Evolutionary conservation across 176 grass and related monocot genomes (phyloP).

Genomic region (Avena sativa): DNA sequence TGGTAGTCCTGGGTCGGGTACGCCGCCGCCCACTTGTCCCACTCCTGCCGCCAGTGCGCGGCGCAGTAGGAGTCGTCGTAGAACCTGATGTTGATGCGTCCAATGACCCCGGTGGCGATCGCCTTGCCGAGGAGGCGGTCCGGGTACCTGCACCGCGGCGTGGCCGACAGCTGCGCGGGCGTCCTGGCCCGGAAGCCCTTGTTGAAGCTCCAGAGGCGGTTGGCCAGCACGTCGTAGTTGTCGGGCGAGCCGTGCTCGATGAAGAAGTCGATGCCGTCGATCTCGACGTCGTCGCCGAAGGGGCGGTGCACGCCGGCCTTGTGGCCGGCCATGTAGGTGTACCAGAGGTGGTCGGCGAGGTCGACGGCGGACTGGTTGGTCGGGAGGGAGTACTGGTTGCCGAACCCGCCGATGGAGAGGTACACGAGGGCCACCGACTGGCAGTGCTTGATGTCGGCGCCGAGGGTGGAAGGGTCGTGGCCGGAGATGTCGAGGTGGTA

Average conservation of each 20-base stretch:
- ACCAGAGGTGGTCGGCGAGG: background rate
- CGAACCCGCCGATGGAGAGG: slow-evolving; percentile 31
- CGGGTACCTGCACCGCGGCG: slow-evolving; percentile 38
- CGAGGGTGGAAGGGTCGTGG: slow-evolving; percentile 13
- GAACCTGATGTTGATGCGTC: slow-evolving; percentile 22
- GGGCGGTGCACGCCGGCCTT: background rate
- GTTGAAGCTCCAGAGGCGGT: background rate
- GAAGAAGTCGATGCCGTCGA: slow-evolving; percentile 34
- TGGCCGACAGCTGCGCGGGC: slow-evolving; percentile 28
- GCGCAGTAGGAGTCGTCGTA: slow-evolving; percentile 27
- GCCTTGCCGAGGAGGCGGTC: background rate
- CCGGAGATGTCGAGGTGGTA: slow-evolving; percentile 31
- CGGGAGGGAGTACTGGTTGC: background rate
- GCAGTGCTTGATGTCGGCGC: slow-evolving; percentile 1
- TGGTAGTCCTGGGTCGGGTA: slow-evolving; percentile 20
- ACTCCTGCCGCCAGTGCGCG: slow-evolving; percentile 1
- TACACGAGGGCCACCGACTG: background rate
- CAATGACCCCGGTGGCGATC: background rate
- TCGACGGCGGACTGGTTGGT: background rate
- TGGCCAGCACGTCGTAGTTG: slow-evolving; percentile 21
- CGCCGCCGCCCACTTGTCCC: slow-evolving; percentile 40
- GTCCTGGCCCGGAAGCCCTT: background rate
- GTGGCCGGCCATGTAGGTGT: background rate
- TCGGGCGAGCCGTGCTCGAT: background rate
- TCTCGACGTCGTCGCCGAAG: background rate